Conservation (phyloP, 768 basidiomycete genomes). For the Pisolithus orientalis region DNA sequence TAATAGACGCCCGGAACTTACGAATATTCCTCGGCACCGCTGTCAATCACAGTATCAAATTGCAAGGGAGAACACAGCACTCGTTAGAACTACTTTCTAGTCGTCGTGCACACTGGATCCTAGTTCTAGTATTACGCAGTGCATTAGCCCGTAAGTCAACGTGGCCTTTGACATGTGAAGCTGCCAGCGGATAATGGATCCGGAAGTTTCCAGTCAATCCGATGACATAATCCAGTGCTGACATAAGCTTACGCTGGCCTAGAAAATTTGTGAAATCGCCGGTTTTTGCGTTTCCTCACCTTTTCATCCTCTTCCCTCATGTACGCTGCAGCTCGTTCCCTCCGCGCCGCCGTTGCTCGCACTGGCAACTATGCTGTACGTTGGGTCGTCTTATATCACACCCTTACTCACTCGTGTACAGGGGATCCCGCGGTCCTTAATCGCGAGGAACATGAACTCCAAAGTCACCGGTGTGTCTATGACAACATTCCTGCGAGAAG, state of each 20-base stretch:
- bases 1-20: no score
- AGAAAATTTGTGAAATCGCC: conserved; percentile 39
- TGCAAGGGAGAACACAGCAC: no score
- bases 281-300: conserved; percentile 26
- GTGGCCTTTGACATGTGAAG: no score
- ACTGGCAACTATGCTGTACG: conserved; percentile 60
- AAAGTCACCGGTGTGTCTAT: conserved; percentile 74
- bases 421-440: conserved; percentile 64
- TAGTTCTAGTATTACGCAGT: no score
- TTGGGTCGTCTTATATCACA: conserved; percentile 1
- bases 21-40: no score
- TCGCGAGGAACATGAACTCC: conserved; percentile 92
- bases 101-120: no score
- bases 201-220: conserved; percentile 11
- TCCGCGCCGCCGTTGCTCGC: conserved; percentile 53
- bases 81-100: no score
- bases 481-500: background rate
- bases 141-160: no score
- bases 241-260: conserved; percentile 25
- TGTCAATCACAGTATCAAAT: no score
- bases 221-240: conserved; percentile 11
- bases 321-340: conserved; percentile 64
- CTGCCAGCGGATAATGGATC: background rate
- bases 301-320: conserved; percentile 51
- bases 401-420: conserved; percentile 19